These are phyloP conservation scores for Phyllosticta capitalensis DNA, from an alignment of 2,329 filamentous ascomycete species.

Conservation along the genomic window DNA sequence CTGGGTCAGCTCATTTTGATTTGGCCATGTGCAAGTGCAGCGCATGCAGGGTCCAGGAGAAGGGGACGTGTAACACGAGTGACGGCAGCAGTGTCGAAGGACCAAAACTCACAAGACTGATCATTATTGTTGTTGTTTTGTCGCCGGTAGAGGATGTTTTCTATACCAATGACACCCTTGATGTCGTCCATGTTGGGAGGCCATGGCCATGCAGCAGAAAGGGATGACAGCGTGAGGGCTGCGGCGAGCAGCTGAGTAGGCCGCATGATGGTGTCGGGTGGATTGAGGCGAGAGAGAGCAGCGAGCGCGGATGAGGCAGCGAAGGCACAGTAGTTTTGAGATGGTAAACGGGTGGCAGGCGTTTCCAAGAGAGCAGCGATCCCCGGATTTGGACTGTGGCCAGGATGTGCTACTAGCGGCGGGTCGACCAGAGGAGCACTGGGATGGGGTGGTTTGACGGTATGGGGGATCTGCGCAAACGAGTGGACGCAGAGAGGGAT, in stretches of 20 bases:
- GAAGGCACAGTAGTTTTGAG: not conserved
- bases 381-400: not conserved
- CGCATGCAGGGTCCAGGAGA: not conserved
- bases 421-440: not conserved
- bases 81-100: not conserved
- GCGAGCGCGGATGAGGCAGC: not conserved
- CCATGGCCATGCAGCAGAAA: slow-evolving; percentile 23
- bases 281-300: not conserved
- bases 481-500: not conserved
- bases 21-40: not conserved
- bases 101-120: not conserved
- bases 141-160: slow-evolving; percentile 1
- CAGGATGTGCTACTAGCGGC: not conserved
- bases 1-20: not conserved
- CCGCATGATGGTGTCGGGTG: slow-evolving; percentile 20
- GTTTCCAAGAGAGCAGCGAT: not conserved
- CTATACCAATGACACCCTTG: slow-evolving; percentile 9
- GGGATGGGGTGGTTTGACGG: not conserved
- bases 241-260: slow-evolving; percentile 30
- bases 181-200: slow-evolving; percentile 8
- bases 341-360: not conserved
- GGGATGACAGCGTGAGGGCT: slow-evolving; percentile 28
- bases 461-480: not conserved
- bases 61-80: not conserved
- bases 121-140: not conserved